Percentiles rank a stretch among this genome's conserved stretches.
phyloP scores from a whole-genome alignment of 2,329 filamentous ascomycete genomes.

The Blastomyces gilchristii region DNA sequence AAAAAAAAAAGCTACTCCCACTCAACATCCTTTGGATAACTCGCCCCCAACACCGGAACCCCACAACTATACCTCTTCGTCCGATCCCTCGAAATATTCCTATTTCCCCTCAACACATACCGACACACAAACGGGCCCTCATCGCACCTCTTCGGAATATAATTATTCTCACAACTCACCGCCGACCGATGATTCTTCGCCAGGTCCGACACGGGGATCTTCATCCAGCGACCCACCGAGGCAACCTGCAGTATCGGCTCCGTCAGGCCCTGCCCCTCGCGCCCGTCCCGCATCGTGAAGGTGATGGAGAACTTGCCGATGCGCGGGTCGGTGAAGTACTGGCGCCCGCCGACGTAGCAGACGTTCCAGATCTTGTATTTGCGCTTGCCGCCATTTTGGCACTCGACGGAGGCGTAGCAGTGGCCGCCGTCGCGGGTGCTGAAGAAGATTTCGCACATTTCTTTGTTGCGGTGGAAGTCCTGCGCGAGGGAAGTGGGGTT shows the following conservation, averaged over 20 bases:
- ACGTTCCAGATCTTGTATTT: neutral
- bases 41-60: neutral
- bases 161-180: neutral
- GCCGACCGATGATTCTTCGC: neutral
- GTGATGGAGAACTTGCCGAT: neutral
- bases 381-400: neutral
- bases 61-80: neutral
- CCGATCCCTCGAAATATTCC: neutral
- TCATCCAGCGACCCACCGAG: neutral
- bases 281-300: neutral
- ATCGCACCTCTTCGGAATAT: neutral
- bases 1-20: neutral
- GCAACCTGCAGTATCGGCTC: neutral
- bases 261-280: slow-evolving; percentile 1
- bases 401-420: neutral
- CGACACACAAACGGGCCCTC: neutral
- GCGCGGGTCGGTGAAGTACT: neutral
- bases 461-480: neutral
- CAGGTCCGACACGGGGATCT: neutral
- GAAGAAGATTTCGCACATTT: slow-evolving; percentile 1
- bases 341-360: neutral
- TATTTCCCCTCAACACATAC: neutral
- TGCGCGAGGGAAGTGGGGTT: neutral
- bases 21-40: neutral
- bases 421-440: neutral